Base-by-base conservation (phyloP, 768 basidiomycete species). In the Boletus vinaceobasis region DNA sequence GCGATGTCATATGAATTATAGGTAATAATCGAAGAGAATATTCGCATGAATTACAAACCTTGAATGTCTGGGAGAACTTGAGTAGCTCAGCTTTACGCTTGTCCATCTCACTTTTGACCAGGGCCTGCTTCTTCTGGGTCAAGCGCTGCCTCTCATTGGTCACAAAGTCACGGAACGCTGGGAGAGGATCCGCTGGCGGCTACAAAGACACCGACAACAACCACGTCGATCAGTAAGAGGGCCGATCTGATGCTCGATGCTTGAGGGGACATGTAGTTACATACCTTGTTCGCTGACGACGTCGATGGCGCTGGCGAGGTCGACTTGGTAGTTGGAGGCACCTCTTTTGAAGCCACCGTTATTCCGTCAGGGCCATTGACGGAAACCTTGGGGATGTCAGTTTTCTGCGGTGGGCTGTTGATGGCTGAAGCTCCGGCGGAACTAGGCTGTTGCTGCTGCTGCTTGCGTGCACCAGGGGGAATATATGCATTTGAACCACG, bases 71-170 rank as follows among this genome's bases (percentile, higher is more conserved):
- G 60, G 92, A 93, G 73, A 98, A 99, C 72, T 90, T 90, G 69
- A 94, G 81, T 36, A 98, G 77, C 40, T 98, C 96, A 10, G 93
- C 89, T 77, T 97, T 84, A 58, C 90, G 86, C 67, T 90, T 91
- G 71, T 98, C 93, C 85, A 95, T 90, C 69, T 98, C 95, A 65
- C 80, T 89, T 80, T 94, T 95, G 48, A 86, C 84, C 43, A 95
- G 73, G 14, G 88, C 87, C 65, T 93, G 90, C 70, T 90, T 84
- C 81, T 95, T 96, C 74, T 93, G 88, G 43, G 90, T 88, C 53
- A 97, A 73, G 48, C 90, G 82, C 65, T 97, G 89, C 68, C 88
- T 90, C 74, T 98, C 97, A 61, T 83, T 86, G 1, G 88, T 87
- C 35, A 99, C 93, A 65, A 98, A 98, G 62, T 93, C 87, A 53